These are phyloP conservation scores for Trichoderma koningii DNA, from an alignment of 2,329 filamentous ascomycete genomes.

Conservation along the genomic window DNA sequence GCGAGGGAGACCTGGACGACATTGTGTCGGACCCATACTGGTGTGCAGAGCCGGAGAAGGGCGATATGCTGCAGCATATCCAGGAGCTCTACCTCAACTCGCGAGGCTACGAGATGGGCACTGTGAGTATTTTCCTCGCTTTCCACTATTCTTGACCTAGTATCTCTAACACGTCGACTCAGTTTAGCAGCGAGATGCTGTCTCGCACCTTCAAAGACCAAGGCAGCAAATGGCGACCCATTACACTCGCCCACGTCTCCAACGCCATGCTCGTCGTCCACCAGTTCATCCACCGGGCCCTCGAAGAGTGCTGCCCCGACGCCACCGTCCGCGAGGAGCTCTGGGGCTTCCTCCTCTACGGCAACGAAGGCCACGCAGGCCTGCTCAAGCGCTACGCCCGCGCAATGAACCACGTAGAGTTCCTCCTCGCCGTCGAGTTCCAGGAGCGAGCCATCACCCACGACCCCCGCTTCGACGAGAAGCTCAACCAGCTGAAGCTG, in stretches of 20 bases:
- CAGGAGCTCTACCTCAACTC: constrained; percentile 43
- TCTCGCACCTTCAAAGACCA: constrained; percentile 54
- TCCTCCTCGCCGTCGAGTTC: constrained; percentile 47
- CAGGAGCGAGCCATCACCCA: constrained; percentile 34
- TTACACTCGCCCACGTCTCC: constrained; percentile 53
- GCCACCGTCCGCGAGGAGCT: constrained; percentile 46
- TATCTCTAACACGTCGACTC: constrained; percentile 20
- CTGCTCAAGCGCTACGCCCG: constrained; percentile 49
- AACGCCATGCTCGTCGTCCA: constrained; percentile 56
- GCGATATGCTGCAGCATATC: constrained; percentile 42
- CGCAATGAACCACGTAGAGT: constrained; percentile 52
- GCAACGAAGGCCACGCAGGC: constrained; percentile 38
- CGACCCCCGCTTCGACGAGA: constrained; percentile 28
- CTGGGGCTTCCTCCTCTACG: constrained; percentile 44
- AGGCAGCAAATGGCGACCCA: constrained; percentile 53
- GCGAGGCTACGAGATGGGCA: constrained; percentile 58
- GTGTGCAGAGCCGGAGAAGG: constrained; percentile 24
- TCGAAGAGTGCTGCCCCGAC: constrained; percentile 50
- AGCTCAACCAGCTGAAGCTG: constrained; percentile 30
- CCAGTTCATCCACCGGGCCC: constrained; percentile 49
- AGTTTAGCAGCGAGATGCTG: constrained; percentile 47
- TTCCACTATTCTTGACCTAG: too few relatives aligned
- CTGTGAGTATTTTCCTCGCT: constrained; percentile 35
- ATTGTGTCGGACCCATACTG: constrained; percentile 30
- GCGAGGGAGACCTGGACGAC: not conserved